Conservation (phyloP, 371 early-diverging fungal genomes). For the Mucor saturninus region DNA sequence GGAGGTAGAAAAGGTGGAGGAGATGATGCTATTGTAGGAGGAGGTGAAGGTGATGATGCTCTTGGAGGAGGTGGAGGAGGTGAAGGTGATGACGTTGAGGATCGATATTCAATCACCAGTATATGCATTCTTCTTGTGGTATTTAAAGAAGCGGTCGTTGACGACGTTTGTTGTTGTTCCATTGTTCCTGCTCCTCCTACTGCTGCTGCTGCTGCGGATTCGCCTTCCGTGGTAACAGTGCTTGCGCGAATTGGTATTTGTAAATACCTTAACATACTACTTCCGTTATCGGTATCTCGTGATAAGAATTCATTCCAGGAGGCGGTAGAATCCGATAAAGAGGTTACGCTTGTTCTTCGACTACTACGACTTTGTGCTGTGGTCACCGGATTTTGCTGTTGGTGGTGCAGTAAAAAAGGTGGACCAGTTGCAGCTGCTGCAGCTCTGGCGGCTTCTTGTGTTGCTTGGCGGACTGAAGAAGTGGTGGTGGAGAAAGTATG, state of each 20-base stretch:
- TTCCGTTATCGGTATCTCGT: conserved; percentile 3
- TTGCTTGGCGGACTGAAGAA: conserved; percentile 25
- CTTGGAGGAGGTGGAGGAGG: background rate
- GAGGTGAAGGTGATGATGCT: background rate
- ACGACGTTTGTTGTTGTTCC: background rate
- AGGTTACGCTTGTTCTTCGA: conserved; percentile 11
- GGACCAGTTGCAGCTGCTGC: conserved; percentile 31
- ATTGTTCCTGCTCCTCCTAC: background rate
- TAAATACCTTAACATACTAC: conserved; percentile 18
- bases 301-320: conserved; percentile 8
- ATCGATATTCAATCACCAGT: conserved; percentile 24
- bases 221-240: background rate
- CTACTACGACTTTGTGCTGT: conserved; percentile 1
- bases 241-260: conserved; percentile 15
- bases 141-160: conserved; percentile 1
- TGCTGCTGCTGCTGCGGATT: background rate
- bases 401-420: conserved; percentile 7
- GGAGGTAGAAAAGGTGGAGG: background rate
- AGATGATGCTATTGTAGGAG: background rate
- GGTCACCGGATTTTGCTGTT: background rate
- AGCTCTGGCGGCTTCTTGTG: conserved; percentile 25
- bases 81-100: background rate
- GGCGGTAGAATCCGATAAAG: conserved; percentile 3
- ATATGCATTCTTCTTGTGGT: conserved; percentile 31
- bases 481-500: conserved; percentile 23